A percentile compares a stretch with the other conserved stretches of the same genome.
Evolutionary conservation across 1,139 yeast genomes (phyloP).

Genomic region (Candida buenavistaensis): DNA sequence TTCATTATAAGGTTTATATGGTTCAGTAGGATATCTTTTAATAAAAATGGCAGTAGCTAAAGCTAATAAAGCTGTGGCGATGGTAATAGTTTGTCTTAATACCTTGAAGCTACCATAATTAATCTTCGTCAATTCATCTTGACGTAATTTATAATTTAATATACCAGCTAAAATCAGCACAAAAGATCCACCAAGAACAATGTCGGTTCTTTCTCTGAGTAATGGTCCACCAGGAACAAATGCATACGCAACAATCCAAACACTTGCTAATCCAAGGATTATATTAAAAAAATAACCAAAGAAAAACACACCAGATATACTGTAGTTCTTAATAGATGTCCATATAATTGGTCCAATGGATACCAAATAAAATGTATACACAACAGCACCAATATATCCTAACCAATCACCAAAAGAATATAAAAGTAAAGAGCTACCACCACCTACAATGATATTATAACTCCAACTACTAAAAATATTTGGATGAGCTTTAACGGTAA

Average conservation of each 20-base stretch:
- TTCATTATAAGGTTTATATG: slow-evolving; percentile 75
- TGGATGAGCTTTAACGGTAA: slow-evolving; percentile 27
- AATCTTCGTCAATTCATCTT: slow-evolving; percentile 21
- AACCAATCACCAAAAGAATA: slow-evolving; percentile 67
- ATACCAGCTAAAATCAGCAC: slow-evolving; percentile 48
- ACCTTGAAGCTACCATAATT: slow-evolving; percentile 21
- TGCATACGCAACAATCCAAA: slow-evolving; percentile 98
- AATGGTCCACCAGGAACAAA: slow-evolving; percentile 94
- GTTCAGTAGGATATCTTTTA: slow-evolving; percentile 49
- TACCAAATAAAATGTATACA: slow-evolving; percentile 62
- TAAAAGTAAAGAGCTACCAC: slow-evolving; percentile 49
- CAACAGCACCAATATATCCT: slow-evolving; percentile 79
- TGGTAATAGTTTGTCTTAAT: slow-evolving; percentile 23
- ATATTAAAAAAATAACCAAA: slow-evolving; percentile 57
- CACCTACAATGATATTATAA: slow-evolving; percentile 42
- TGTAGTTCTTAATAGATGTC: slow-evolving; percentile 55
- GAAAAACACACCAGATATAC: slow-evolving; percentile 59
- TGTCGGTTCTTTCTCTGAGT: slow-evolving; percentile 83
- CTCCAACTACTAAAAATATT: slow-evolving; percentile 23
- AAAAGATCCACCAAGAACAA: slow-evolving; percentile 51
- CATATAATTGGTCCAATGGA: slow-evolving; percentile 66
- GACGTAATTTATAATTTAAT: slow-evolving; percentile 29
- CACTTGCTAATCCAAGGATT: slow-evolving; percentile 71
- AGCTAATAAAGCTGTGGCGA: slow-evolving; percentile 32
- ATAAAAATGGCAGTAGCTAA: slow-evolving; percentile 44